Percentiles rank a stretch among this genome's conserved stretches.
Conservation (phyloP, 441 rosid species). For the Syzygium malaccense region DNA sequence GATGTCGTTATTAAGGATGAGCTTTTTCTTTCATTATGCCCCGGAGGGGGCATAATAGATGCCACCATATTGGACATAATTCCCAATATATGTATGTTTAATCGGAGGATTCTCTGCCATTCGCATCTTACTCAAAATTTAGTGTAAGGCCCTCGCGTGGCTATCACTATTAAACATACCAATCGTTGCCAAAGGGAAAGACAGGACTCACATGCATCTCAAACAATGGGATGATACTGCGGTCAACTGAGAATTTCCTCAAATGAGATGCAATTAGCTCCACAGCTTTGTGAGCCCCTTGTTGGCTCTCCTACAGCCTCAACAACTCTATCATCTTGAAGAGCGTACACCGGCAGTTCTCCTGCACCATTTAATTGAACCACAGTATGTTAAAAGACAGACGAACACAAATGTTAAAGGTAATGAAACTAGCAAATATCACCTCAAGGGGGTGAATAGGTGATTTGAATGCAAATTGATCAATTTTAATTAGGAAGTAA, state of each 20-base stretch:
- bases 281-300: conserved; percentile 76
- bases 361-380: too few species aligned
- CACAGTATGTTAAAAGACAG: too few species aligned
- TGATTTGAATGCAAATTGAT: too few species aligned
- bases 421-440: too few species aligned
- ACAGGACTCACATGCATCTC: conserved; percentile 62
- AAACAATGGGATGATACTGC: conserved; percentile 78
- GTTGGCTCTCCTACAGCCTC: conserved; percentile 81
- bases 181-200: background rate
- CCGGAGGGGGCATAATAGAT: conserved; percentile 53
- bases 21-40: conserved; percentile 1
- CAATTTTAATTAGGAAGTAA: too few species aligned
- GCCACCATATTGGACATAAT: too few species aligned
- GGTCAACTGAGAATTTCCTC: conserved; percentile 93
- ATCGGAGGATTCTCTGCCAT: conserved; percentile 51
- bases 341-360: conserved; percentile 90
- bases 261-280: conserved; percentile 92
- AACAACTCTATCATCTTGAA: conserved; percentile 95
- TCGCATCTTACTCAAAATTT: conserved; percentile 55
- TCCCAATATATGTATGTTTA: conserved; percentile 43
- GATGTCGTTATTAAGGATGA: background rate
- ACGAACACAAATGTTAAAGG: too few species aligned
- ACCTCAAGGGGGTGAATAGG: too few species aligned
- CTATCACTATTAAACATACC: background rate
- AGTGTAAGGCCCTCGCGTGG: background rate